A percentile compares a stretch with the other conserved stretches of the same genome.
These are phyloP conservation scores for Mycena vitilis DNA, from an alignment of 768 basidiomycete genomes.

Conservation along the genomic window DNA sequence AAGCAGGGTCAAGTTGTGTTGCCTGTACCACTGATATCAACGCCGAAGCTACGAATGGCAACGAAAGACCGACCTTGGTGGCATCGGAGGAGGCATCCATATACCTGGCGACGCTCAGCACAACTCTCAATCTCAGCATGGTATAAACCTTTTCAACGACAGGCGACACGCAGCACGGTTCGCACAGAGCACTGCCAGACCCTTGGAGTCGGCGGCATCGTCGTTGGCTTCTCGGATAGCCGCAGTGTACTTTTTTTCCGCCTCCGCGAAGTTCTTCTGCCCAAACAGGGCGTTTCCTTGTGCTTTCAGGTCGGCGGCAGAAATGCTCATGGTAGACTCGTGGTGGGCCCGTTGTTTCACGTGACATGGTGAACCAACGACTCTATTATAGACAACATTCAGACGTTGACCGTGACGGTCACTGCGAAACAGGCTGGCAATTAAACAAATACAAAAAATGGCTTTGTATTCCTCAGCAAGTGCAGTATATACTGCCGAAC, in stretches of 20 bases:
- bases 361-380: too few species aligned
- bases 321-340: background rate
- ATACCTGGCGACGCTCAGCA: constrained; percentile 24
- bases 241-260: constrained; percentile 28
- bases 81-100: constrained; percentile 35
- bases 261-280: constrained; percentile 19
- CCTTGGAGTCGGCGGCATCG: constrained; percentile 19
- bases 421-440: too few species aligned
- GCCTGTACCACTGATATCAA: constrained; percentile 29
- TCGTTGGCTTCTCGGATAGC: constrained; percentile 28
- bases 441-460: too few species aligned
- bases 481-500: too few species aligned
- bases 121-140: too few species aligned
- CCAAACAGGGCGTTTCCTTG: constrained; percentile 31
- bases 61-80: constrained; percentile 29
- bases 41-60: background rate
- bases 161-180: constrained; percentile 33
- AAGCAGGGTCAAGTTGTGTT: constrained; percentile 38
- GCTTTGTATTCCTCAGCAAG: too few species aligned
- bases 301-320: constrained; percentile 24
- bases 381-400: too few species aligned
- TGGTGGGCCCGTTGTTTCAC: too few species aligned
- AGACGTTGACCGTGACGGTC: too few species aligned
- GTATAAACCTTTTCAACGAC: constrained; percentile 27
- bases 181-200: constrained; percentile 27